Base-by-base conservation (phyloP, 2,329 filamentous ascomycete species). In the Fusarium siculi region DNA sequence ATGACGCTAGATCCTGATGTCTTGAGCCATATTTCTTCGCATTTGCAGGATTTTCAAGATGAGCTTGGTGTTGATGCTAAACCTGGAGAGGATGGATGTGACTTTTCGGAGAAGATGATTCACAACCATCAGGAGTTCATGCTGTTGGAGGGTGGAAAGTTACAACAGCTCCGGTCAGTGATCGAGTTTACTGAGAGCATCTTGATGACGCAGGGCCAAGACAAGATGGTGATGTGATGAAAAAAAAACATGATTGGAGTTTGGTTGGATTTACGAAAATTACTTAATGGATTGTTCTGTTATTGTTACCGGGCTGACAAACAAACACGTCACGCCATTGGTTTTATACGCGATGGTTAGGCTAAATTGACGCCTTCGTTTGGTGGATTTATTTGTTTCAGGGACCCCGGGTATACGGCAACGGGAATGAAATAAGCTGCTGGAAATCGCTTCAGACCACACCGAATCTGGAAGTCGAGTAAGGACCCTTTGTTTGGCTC, bases 61-160 rank as follows among this genome's bases (percentile, higher is more conserved):
- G 67, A 73, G 40, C 42, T 76, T 7, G 70, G 72, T 2, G 52
- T 73, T 4, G 52, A 58, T 7, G 37, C 53, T 4, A 36, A 25
- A 21, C 7, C 40, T 3, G 23, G 32, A 4, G 49, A 60, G 12
- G 34, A 53, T 8, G 36, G 37, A 0, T 7, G n/a, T 4, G 16
- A 21, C 0, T 68, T 55, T 14, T 62, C 73, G 15, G 25, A 19
- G 9, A 43, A 67, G 32, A 67, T 73, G 66, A 56, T 70, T 28
- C 37, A 64, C 3, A 72, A 76, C 2, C 74, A 76, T 37, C 76
- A 75, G 15, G 50, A 66, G 11, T 61, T 55, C 5, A 32, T 74
- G 10, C 32, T 77, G 9, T 18, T 53, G 1, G 64, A 73, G 18
- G 71, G 70, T 0, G 70, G 75, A 1, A 52, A 62, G 9, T 9